Conservation (phyloP, 345 rosid genomes). For the Syzygium jambos region DNA sequence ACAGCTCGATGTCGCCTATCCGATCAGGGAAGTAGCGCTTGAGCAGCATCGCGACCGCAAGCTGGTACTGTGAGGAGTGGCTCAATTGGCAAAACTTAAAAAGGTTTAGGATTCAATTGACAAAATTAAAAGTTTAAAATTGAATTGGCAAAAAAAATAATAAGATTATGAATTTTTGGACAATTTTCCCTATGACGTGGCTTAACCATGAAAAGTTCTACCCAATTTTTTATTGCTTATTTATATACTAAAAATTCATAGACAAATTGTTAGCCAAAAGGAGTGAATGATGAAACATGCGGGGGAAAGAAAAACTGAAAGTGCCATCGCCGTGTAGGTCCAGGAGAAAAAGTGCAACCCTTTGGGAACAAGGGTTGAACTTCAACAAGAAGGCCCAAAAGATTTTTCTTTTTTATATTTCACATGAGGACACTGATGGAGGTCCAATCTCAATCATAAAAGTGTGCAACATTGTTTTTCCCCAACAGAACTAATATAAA, state of each 20-base stretch:
- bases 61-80: neutral
- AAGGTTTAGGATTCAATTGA: accelerated
- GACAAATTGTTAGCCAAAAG: neutral
- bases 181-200: neutral
- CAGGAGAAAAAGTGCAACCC: neutral
- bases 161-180: neutral
- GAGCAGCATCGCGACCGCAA: neutral
- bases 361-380: neutral
- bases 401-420: neutral
- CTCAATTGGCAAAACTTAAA: neutral
- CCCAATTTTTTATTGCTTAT: neutral
- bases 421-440: neutral
- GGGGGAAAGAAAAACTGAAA: neutral
- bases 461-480: neutral
- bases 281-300: neutral
- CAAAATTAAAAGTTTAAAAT: too few species aligned
- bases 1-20: neutral
- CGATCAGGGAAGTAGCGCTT: neutral
- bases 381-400: neutral
- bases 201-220: neutral
- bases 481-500: too few species aligned
- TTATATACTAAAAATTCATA: neutral
- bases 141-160: accelerated
- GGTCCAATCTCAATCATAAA: neutral
- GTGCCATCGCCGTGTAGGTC: neutral